These are phyloP conservation scores for Scleroderma citrinum DNA, from an alignment of 768 basidiomycete species.

Conservation along the genomic window DNA sequence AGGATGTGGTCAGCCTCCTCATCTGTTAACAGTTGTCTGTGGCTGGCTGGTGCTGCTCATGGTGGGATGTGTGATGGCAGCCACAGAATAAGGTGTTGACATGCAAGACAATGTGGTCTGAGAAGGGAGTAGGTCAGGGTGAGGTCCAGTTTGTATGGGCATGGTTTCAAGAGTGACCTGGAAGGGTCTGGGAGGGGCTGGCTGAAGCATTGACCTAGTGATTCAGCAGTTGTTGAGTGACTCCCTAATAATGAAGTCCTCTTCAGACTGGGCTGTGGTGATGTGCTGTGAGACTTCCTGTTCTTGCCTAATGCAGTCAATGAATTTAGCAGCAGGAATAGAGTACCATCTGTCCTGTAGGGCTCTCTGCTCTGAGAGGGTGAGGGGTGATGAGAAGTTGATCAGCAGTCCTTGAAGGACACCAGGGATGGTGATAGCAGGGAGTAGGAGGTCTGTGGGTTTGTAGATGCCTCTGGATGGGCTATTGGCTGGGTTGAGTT, in stretches of 20 bases:
- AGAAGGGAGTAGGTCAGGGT: slow-evolving; percentile 11
- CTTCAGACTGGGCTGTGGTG: too few relatives aligned
- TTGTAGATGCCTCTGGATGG: slow-evolving; percentile 11
- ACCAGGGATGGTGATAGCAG: slow-evolving; percentile 2
- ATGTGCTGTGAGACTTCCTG: too few relatives aligned
- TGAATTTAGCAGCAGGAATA: not conserved
- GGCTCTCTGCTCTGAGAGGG: not conserved
- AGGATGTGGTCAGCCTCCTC: slow-evolving; percentile 12
- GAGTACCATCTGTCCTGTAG: not conserved
- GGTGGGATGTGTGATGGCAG: not conserved
- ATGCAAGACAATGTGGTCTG: slow-evolving; percentile 23
- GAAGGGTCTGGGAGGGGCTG: not conserved
- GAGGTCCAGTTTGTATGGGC: slow-evolving; percentile 5
- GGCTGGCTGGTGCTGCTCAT: not conserved
- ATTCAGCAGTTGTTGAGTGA: slow-evolving; percentile 7
- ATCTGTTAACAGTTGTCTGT: not conserved
- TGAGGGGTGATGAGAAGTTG: not conserved
- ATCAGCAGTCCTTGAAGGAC: slow-evolving; percentile 3
- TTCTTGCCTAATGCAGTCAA: not conserved
- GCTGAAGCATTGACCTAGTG: too few relatives aligned
- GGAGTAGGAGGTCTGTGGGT: slow-evolving; percentile 4
- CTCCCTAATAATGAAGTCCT: too few relatives aligned
- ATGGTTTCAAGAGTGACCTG: not conserved
- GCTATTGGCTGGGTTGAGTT: slow-evolving; percentile 15
- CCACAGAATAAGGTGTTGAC: slow-evolving; percentile 23